Conservation (phyloP, 2,329 filamentous ascomycete genomes). For the Incumbomyces lentus region DNA sequence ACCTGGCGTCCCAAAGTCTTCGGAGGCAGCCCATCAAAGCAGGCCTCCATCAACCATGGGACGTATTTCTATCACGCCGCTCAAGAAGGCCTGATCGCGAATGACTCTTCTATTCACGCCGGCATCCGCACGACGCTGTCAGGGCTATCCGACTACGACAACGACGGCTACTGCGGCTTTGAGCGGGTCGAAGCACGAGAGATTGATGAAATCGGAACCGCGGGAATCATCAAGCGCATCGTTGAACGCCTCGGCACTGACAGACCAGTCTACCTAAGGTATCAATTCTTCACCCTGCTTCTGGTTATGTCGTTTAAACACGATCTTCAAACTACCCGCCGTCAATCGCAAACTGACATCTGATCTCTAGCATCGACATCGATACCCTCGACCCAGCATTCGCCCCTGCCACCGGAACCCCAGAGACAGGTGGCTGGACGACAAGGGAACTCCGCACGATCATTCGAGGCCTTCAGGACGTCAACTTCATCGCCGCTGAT, state of each 20-base stretch:
- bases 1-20: conserved; percentile 78
- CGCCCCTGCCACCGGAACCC: conserved; percentile 45
- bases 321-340: not conserved
- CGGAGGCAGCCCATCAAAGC: conserved; percentile 65
- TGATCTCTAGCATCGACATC: conserved; percentile 54
- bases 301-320: no score
- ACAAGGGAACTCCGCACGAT: conserved; percentile 50
- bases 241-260: conserved; percentile 60
- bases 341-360: not conserved
- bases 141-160: conserved; percentile 70
- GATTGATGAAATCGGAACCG: conserved; percentile 57
- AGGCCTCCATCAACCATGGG: conserved; percentile 72
- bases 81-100: conserved; percentile 65
- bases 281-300: no score
- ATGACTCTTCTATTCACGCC: conserved; percentile 79
- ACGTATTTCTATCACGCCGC: conserved; percentile 81
- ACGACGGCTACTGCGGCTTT: conserved; percentile 76
- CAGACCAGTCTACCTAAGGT: conserved; percentile 65
- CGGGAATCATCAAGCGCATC: conserved; percentile 71
- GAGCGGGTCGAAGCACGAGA: conserved; percentile 68
- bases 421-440: conserved; percentile 52
- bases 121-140: conserved; percentile 75
- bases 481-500: conserved; percentile 51
- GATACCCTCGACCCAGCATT: conserved; percentile 77
- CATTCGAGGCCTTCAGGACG: conserved; percentile 46